These are phyloP conservation scores for Fusarium bactridioides DNA, from an alignment of 2,329 filamentous ascomycete species.

Conservation along the genomic window DNA sequence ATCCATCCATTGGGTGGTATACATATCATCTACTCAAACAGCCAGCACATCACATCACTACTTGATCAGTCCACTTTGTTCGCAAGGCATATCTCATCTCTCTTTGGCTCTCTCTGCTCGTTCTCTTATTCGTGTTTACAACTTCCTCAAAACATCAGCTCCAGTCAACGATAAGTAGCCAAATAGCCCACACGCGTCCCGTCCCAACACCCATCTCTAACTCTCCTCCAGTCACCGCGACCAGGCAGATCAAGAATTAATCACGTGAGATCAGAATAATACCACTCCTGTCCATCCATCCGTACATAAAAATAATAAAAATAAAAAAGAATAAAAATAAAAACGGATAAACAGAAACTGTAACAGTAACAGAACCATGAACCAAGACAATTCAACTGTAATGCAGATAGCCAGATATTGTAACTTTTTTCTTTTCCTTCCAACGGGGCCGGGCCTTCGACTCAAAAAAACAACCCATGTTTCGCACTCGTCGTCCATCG, in stretches of 20 bases:
- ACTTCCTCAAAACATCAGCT: background rate
- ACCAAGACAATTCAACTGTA: slow-evolving; percentile 22
- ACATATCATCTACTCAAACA: slow-evolving; percentile 15
- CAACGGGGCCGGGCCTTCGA: slow-evolving; percentile 21
- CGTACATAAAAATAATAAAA: background rate
- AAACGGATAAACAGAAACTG: slow-evolving; percentile 17
- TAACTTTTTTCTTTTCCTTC: slow-evolving; percentile 44
- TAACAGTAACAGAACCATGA: slow-evolving; percentile 22
- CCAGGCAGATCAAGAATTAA: slow-evolving; percentile 41
- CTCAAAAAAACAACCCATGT: slow-evolving; percentile 20
- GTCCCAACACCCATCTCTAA: slow-evolving; percentile 2
- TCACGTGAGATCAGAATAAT: slow-evolving; percentile 17
- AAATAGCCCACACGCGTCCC: slow-evolving; percentile 19
- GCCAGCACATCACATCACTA: background rate
- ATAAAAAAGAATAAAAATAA: background rate
- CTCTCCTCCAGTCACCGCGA: slow-evolving; percentile 32
- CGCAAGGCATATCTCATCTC: slow-evolving; percentile 19
- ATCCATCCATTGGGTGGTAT: background rate
- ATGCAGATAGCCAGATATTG: slow-evolving; percentile 35
- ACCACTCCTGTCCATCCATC: slow-evolving; percentile 6
- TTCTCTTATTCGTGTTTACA: slow-evolving; percentile 22
- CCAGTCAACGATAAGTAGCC: background rate
- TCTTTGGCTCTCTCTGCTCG: slow-evolving; percentile 6
- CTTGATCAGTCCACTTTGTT: background rate
- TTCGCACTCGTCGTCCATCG: slow-evolving; percentile 22